A percentile compares a stretch with the other conserved stretches of the same genome.
Evolutionary conservation across 495 filamentous ascomycete species (phyloP).

Genomic region (Podospora didyma): DNA sequence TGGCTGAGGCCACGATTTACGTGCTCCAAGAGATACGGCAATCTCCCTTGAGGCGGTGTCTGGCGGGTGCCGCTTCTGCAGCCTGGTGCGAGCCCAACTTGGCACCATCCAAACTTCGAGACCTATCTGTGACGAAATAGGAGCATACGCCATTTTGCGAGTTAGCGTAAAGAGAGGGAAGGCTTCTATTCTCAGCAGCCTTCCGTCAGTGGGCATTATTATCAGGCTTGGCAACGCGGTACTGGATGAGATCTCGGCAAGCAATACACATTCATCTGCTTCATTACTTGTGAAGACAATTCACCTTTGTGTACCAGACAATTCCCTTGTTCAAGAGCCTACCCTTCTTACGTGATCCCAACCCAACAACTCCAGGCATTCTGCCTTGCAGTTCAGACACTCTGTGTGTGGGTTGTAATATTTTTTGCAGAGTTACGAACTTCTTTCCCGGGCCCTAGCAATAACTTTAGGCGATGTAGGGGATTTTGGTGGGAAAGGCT

Average conservation of each 20-base stretch:
- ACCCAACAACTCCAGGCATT: too few relatives aligned
- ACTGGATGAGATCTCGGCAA: conserved; percentile 3
- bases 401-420: too few relatives aligned
- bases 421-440: conserved; percentile 5
- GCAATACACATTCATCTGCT: too few relatives aligned
- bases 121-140: conserved; percentile 7
- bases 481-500: background rate
- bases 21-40: conserved; percentile 5
- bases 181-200: background rate
- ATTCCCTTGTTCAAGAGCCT: too few relatives aligned
- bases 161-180: background rate
- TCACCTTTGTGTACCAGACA: too few relatives aligned
- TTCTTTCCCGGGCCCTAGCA: conserved; percentile 12
- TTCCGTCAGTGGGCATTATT: conserved; percentile 1
- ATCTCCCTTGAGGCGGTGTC: conserved; percentile 5
- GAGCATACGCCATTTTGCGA: conserved; percentile 12
- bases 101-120: conserved; percentile 2
- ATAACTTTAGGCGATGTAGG: conserved; percentile 18
- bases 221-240: conserved; percentile 2
- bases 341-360: too few relatives aligned
- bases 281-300: too few relatives aligned
- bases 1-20: background rate
- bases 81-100: conserved; percentile 12
- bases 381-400: too few relatives aligned
- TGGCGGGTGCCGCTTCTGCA: conserved; percentile 13